A percentile compares a stretch with the other conserved stretches of the same genome.
These are phyloP conservation scores for Cordyceps cicadae DNA, from an alignment of 2,329 filamentous ascomycete genomes.

Conservation along the genomic window DNA sequence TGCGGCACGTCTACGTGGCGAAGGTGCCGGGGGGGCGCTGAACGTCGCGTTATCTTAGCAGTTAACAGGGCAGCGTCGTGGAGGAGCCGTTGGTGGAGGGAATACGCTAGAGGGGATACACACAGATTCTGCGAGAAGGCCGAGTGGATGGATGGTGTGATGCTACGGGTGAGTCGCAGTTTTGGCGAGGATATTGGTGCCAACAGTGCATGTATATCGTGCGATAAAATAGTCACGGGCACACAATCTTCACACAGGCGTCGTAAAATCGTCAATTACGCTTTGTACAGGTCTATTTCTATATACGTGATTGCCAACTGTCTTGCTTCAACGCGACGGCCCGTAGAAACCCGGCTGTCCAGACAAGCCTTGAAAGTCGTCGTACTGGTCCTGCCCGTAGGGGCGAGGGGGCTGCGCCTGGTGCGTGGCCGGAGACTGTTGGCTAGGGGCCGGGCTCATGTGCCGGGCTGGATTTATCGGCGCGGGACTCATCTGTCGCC, in stretches of 20 bases:
- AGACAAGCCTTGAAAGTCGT: background rate
- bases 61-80: constrained; percentile 38
- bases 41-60: constrained; percentile 39
- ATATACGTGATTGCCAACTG: constrained; percentile 19
- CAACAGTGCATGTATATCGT: too few relatives aligned
- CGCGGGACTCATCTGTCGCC: background rate
- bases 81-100: constrained; percentile 28
- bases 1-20: constrained; percentile 38
- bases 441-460: background rate
- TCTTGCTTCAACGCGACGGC: constrained; percentile 19
- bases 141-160: too few relatives aligned
- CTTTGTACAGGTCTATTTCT: too few relatives aligned
- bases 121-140: constrained; percentile 19
- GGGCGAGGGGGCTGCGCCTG: background rate
- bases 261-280: background rate
- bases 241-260: too few relatives aligned
- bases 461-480: constrained; percentile 16
- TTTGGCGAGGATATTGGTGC: too few relatives aligned
- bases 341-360: constrained; percentile 4
- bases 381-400: background rate
- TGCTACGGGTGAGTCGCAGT: too few relatives aligned
- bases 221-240: too few relatives aligned
- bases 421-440: background rate
- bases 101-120: constrained; percentile 28
- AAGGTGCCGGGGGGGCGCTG: constrained; percentile 35